Evolutionary conservation across 2,329 filamentous ascomycete genomes (phyloP).

Genomic region (Pseudogymnoascus sp.): DNA sequence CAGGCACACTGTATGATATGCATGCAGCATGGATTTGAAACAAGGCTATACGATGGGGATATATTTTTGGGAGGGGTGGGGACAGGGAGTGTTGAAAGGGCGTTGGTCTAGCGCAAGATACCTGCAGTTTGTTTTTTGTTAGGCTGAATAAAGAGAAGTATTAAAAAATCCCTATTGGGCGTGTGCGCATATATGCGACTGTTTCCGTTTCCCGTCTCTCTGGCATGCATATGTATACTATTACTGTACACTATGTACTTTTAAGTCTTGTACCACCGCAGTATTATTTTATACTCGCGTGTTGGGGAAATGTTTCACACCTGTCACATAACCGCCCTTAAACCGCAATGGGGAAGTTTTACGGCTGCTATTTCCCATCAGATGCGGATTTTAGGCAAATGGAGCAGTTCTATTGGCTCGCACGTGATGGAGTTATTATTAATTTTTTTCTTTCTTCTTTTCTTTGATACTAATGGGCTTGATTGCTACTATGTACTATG

Average conservation of each 20-base stretch:
- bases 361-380: background rate
- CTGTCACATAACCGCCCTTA: background rate
- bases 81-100: background rate
- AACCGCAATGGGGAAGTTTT: background rate
- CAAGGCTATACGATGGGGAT: background rate
- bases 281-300: background rate
- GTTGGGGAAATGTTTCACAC: background rate
- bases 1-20: background rate
- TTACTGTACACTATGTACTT: too few relatives aligned
- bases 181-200: background rate
- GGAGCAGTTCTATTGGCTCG: background rate
- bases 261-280: too few relatives aligned
- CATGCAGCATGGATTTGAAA: slow-evolving; percentile 9
- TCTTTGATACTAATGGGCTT: too few relatives aligned
- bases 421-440: background rate
- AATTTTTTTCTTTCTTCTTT: too few relatives aligned
- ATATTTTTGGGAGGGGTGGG: background rate
- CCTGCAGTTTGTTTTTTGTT: background rate
- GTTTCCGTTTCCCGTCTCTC: background rate
- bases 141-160: background rate
- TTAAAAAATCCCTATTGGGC: background rate
- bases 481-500: too few relatives aligned
- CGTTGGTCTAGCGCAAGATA: slow-evolving; percentile 2
- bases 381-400: background rate
- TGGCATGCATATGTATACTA: background rate